A percentile compares a stretch with the other conserved stretches of the same genome.
These are phyloP conservation scores for Lodderomyces margitis DNA, from an alignment of 1,139 yeast species.

Conservation along the genomic window DNA sequence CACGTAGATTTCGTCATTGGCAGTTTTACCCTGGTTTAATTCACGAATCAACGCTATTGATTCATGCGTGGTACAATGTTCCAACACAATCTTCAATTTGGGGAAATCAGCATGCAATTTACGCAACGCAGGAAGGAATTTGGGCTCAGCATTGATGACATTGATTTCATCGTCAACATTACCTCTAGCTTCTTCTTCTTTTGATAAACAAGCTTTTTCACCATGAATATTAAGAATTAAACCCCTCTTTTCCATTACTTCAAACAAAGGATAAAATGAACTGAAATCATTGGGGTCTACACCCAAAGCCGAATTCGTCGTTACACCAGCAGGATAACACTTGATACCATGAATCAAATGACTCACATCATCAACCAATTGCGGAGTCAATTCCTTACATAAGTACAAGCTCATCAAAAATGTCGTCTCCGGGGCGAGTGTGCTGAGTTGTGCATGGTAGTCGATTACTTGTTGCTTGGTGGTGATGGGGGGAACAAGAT, in stretches of 20 bases:
- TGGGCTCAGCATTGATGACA: conserved; percentile 90
- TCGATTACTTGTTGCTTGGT: conserved; percentile 70
- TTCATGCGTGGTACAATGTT: conserved; percentile 91
- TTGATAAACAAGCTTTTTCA: conserved; percentile 72
- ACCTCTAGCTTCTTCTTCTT: conserved; percentile 30
- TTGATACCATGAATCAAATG: conserved; percentile 82
- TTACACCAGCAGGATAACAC: conserved; percentile 98
- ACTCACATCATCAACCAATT: conserved; percentile 79
- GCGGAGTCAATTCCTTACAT: conserved; percentile 78
- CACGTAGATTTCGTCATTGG: conserved; percentile 52
- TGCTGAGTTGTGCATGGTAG: conserved; percentile 64
- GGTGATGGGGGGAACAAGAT: conserved; percentile 87
- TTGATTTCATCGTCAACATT: conserved; percentile 52
- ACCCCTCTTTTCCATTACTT: conserved; percentile 77
- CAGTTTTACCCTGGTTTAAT: conserved; percentile 54
- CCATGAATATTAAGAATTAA: conserved; percentile 90
- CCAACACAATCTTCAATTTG: conserved; percentile 78
- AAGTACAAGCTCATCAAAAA: conserved; percentile 90
- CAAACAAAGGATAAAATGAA: conserved; percentile 82
- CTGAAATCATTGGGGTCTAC: conserved; percentile 91
- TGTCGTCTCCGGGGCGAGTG: conserved; percentile 78
- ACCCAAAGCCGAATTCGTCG: conserved; percentile 92
- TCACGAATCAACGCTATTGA: conserved; percentile 76
- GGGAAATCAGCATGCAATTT: conserved; percentile 85
- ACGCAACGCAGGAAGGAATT: conserved; percentile 84